These are phyloP conservation scores for Tricholoma sp. DNA, from an alignment of 768 basidiomycete species.

Conservation along the genomic window DNA sequence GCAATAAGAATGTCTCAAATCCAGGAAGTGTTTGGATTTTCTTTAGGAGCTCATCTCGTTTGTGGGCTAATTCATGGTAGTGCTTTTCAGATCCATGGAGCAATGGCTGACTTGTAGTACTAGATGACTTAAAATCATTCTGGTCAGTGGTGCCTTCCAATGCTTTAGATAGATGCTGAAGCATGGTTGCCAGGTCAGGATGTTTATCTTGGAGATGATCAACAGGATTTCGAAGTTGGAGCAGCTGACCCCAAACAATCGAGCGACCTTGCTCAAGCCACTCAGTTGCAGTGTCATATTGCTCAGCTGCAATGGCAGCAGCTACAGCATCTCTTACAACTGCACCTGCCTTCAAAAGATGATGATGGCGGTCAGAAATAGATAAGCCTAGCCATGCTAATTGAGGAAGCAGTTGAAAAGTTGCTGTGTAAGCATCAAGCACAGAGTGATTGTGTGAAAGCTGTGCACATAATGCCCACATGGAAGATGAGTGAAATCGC, in stretches of 20 bases:
- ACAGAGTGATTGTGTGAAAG: background rate
- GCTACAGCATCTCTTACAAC: too few relatives aligned
- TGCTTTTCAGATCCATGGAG: background rate
- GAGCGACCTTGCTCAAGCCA: conserved; percentile 27
- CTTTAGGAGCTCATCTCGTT: too few relatives aligned
- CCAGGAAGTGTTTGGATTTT: too few relatives aligned
- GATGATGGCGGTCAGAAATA: too few relatives aligned
- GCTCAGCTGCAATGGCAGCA: too few relatives aligned
- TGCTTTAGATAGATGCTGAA: background rate
- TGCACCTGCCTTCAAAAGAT: too few relatives aligned
- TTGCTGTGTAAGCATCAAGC: conserved; percentile 1
- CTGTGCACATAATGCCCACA: too few relatives aligned
- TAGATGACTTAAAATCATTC: background rate
- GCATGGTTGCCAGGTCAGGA: background rate
- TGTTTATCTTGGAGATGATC: too few relatives aligned
- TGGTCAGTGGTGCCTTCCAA: background rate
- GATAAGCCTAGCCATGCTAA: too few relatives aligned
- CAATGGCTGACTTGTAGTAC: background rate
- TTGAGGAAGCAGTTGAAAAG: background rate
- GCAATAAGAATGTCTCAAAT: too few relatives aligned
- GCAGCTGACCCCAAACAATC: conserved; percentile 22
- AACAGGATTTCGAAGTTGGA: too few relatives aligned
- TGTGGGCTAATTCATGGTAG: background rate
- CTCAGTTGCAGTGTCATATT: too few relatives aligned
- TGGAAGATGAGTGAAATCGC: background rate